Evolutionary conservation across 2,329 filamentous ascomycete genomes (phyloP), one percentile per base, ranked within the genome.

Genomic region (Beauveria sp.): DNA sequence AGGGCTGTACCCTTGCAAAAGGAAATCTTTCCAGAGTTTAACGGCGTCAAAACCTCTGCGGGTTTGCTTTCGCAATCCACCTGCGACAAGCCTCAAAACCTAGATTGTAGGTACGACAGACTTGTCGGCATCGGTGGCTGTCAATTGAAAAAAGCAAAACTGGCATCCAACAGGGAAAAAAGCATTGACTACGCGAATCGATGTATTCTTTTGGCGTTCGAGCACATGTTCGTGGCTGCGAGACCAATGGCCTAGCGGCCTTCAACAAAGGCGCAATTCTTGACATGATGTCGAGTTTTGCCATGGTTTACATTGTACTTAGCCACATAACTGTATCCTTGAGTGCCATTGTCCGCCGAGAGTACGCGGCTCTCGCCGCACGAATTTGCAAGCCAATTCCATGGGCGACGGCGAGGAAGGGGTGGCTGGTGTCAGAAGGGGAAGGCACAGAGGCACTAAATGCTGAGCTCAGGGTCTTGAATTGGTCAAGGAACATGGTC

Each of bases 401-500:
- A 82, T 86, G 51, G 84, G 80, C 22, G 82, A 77, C 43, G 84
- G 85, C 1, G 80, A 87, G 65, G 80, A 87, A 64, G 84, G 84
- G 20, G 66, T 66, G 28, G 67, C 65, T 22, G 66, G 69, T 26
- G 67, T 72, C 10, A 63, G 62, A 28, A 62, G 52, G 52, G 18
- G 62, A 69, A 24, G 69, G 66, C 14, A 52, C 69, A 5, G 66
- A 67, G 31, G 63, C 61, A 22, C 58, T 70, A 34, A 58, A 64
- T 40, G 66, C 68, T 24, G 69, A 70, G 58, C 69, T 69, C 60
- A 62, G 66, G 26, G 68, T 69, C 34, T 56, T 69, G 20, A 69
- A 68, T 57, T 60, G 8, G 28, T 63, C 18, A 64, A 62, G 54
- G 61, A 62, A 28, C 53, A 64, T n/a, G 42, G 51, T 38, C 42